Base-by-base conservation (phyloP, 305 asterid species). In the Rubia balearica region DNA sequence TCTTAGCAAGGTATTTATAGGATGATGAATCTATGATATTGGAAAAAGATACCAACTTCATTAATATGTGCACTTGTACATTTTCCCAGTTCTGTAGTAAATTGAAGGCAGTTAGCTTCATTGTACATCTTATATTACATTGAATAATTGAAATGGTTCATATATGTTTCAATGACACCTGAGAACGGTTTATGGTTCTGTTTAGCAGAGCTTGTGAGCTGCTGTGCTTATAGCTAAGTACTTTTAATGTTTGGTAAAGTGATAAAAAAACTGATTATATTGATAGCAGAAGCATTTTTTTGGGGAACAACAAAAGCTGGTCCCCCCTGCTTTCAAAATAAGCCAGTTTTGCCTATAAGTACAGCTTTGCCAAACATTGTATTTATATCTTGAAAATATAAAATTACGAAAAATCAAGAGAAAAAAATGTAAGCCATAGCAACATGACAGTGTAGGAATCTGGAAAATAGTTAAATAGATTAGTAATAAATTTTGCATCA, bases 1-100 rank as follows among this genome's bases (percentile, higher is more conserved):
- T 27, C 75, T 57, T 65, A 41, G 68, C 43, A 36, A 68, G 75
- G 74, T 65, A 67, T 46, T 65, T 33, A 14, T 24, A 56, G 14
- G 41, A 14, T 30, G 7, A 33, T n/a, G 6, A 1, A 61, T 0
- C 21, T 30, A 7, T 8, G n/a, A 61, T 61, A 33, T 13, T 22
- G 42, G 49, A 70, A 22, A 41, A 7, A 7, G 63, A 41, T 65
- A 41, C 43, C 53, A 65, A 19, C 4, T 40, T 65, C 27, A 41
- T 11, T 40, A n/a, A 8, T 17, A 41, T 27, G 7, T 27, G 14
- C 40, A 43, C 19, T 40, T 65, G 53, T 41, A 22, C 9, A 65
- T 22, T 21, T 13, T 21, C 19, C 53, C 40, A 42, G n/a, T 21
- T 21, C 8, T 43, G 40, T 19, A 42, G 49, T 19, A 24, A 22